These are phyloP conservation scores for Emmonsiellopsis sp. DNA, from an alignment of 2,329 filamentous ascomycete species.

Conservation along the genomic window DNA sequence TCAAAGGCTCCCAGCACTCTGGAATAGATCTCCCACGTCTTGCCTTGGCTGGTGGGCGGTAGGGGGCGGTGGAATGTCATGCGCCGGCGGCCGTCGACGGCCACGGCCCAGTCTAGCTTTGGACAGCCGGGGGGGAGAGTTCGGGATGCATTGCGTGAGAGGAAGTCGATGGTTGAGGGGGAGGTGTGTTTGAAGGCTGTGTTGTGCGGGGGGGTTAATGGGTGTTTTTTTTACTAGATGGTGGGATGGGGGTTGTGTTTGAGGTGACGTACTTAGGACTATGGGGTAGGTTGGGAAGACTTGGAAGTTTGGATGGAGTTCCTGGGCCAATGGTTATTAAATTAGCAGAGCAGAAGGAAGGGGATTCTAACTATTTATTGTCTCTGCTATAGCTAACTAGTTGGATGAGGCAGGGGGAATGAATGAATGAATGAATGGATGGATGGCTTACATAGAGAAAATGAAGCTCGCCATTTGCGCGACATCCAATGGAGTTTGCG, in stretches of 20 bases:
- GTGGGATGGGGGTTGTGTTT: neutral
- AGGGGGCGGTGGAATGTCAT: constrained; percentile 67
- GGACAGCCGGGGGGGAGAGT: constrained; percentile 63
- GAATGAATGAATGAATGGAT: neutral
- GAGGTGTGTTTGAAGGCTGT: constrained; percentile 66
- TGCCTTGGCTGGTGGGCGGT: constrained; percentile 59
- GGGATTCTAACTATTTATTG: too few relatives aligned
- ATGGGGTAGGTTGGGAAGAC: constrained; percentile 88
- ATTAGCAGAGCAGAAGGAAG: neutral
- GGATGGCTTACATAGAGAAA: constrained; percentile 65
- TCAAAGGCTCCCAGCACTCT: constrained; percentile 80
- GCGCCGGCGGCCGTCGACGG: constrained; percentile 74
- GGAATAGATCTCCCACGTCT: constrained; percentile 63
- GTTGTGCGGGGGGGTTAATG: neutral
- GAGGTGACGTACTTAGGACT: constrained; percentile 53
- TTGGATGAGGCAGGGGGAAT: neutral
- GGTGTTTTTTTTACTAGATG: too few relatives aligned
- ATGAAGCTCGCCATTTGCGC: constrained; percentile 67
- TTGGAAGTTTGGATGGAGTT: constrained; percentile 74
- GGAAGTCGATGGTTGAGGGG: constrained; percentile 75
- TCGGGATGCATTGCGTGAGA: constrained; percentile 55
- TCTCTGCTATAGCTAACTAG: neutral
- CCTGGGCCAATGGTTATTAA: constrained; percentile 39
- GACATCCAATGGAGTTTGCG: constrained; percentile 77
- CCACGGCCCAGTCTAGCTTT: constrained; percentile 61